These are phyloP conservation scores for Protomyces lactucae-debilis DNA, from an alignment of 1,139 yeast species.

Conservation along the genomic window DNA sequence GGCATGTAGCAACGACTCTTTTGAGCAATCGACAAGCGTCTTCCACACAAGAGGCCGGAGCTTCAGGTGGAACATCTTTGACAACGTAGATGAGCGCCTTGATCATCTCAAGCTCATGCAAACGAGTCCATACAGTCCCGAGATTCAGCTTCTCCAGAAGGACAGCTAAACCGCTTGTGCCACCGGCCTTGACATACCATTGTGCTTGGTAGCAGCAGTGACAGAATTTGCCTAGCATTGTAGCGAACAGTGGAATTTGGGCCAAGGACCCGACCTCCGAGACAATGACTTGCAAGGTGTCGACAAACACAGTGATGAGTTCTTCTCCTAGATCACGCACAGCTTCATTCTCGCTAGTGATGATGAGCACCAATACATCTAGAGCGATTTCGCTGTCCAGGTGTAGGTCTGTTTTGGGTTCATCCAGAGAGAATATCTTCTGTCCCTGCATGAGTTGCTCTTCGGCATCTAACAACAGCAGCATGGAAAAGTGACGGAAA, in stretches of 20 bases:
- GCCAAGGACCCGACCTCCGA: constrained; percentile 63
- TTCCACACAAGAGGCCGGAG: constrained; percentile 71
- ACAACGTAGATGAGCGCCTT: constrained; percentile 84
- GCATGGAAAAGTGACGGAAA: constrained; percentile 71
- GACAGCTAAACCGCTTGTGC: constrained; percentile 73
- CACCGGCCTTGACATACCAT: constrained; percentile 81
- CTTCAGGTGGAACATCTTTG: constrained; percentile 84
- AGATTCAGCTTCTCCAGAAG: constrained; percentile 64
- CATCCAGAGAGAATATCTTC: constrained; percentile 66
- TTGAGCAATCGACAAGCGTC: constrained; percentile 66
- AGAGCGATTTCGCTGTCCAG: constrained; percentile 67
- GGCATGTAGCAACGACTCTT: constrained; percentile 61
- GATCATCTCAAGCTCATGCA: constrained; percentile 76
- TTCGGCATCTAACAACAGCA: constrained; percentile 70
- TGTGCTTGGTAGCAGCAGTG: constrained; percentile 89
- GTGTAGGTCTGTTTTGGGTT: constrained; percentile 69
- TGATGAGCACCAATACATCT: constrained; percentile 70
- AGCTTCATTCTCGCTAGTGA: constrained; percentile 67
- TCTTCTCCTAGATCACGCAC: constrained; percentile 69
- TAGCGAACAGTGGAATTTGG: constrained; percentile 67
- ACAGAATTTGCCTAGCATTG: constrained; percentile 73
- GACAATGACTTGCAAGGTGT: constrained; percentile 60
- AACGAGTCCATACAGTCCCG: constrained; percentile 66
- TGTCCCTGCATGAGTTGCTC: constrained; percentile 51
- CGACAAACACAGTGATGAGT: constrained; percentile 49